Evolutionary conservation across 768 basidiomycete genomes (phyloP).

Genomic region (Podaxis mareebaensis): DNA sequence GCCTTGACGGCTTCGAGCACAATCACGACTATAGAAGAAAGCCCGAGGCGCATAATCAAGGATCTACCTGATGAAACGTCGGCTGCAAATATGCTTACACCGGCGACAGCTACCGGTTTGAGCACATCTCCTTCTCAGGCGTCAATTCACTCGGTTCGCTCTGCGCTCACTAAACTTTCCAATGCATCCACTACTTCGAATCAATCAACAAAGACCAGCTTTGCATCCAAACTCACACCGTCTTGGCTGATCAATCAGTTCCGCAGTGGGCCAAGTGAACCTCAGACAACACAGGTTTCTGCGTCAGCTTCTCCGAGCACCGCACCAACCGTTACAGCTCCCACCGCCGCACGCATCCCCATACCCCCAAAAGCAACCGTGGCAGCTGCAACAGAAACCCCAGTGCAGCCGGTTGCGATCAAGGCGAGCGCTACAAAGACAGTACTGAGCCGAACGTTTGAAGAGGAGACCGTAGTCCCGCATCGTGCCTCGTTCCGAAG

Average conservation of each 20-base stretch:
- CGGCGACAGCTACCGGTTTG: slow-evolving; percentile 32
- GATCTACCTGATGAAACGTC: slow-evolving; percentile 54
- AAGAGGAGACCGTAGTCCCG: slow-evolving; percentile 54
- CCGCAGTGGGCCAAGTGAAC: slow-evolving; percentile 60
- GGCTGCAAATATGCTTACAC: slow-evolving; percentile 19
- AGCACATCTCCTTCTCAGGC: slow-evolving; percentile 68
- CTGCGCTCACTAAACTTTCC: slow-evolving; percentile 37
- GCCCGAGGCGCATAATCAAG: slow-evolving; percentile 49
- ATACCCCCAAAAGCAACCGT: slow-evolving; percentile 32
- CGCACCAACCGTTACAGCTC: slow-evolving; percentile 26
- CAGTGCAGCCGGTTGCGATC: slow-evolving; percentile 45
- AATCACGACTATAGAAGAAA: slow-evolving; percentile 73
- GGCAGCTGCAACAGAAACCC: slow-evolving; percentile 29
- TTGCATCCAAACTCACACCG: slow-evolving; percentile 64
- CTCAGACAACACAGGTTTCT: slow-evolving; percentile 58
- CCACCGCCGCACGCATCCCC: slow-evolving; percentile 34
- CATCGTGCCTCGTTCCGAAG: slow-evolving; percentile 51
- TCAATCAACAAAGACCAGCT: slow-evolving; percentile 37
- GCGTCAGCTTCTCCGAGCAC: slow-evolving; percentile 44
- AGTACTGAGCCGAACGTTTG: slow-evolving; percentile 50
- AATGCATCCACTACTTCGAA: slow-evolving; percentile 20
- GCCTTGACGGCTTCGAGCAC: slow-evolving; percentile 44
- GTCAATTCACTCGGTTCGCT: slow-evolving; percentile 60
- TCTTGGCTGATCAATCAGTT: slow-evolving; percentile 84
- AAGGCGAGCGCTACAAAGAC: slow-evolving; percentile 41